Evolutionary conservation across 257 asterid genomes (phyloP).

Genomic region (Solanum raphanifolium): DNA sequence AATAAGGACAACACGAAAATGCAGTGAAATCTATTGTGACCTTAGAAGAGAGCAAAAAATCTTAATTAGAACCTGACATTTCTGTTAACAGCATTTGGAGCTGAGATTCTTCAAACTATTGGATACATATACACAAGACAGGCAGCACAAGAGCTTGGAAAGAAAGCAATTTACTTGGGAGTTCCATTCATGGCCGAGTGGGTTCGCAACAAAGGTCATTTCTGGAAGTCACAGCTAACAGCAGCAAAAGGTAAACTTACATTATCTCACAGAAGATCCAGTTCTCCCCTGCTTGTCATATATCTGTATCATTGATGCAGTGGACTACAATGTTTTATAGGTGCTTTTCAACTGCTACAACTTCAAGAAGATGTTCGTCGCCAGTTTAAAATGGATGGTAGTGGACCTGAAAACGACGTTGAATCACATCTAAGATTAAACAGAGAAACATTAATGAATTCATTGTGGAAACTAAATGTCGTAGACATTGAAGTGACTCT

Average conservation of each 20-base stretch:
- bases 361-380: conserved; percentile 74
- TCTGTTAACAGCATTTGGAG: conserved; percentile 52
- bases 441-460: conserved; percentile 60
- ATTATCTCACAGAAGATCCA: not conserved
- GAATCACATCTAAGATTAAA: conserved; percentile 65
- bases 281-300: not conserved
- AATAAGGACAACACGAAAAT: not conserved
- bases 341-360: conserved; percentile 92
- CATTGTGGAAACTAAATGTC: conserved; percentile 86
- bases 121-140: conserved; percentile 85
- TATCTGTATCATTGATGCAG: not conserved
- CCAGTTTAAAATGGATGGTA: conserved; percentile 54
- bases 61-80: not conserved
- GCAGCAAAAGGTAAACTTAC: conserved; percentile 64
- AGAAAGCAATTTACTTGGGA: conserved; percentile 61
- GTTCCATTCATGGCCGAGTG: conserved; percentile 68
- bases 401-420: conserved; percentile 45
- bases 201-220: conserved; percentile 82
- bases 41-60: not conserved
- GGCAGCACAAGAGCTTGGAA: conserved; percentile 64
- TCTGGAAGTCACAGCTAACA: conserved; percentile 77
- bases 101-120: conserved; percentile 59
- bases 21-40: not conserved
- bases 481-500: conserved; percentile 85
- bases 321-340: conserved; percentile 15